Percentiles rank a stretch among this genome's conserved stretches.
Conservation (phyloP, 2,329 filamentous ascomycete species). For the Pseudogymnoascus sp. region DNA sequence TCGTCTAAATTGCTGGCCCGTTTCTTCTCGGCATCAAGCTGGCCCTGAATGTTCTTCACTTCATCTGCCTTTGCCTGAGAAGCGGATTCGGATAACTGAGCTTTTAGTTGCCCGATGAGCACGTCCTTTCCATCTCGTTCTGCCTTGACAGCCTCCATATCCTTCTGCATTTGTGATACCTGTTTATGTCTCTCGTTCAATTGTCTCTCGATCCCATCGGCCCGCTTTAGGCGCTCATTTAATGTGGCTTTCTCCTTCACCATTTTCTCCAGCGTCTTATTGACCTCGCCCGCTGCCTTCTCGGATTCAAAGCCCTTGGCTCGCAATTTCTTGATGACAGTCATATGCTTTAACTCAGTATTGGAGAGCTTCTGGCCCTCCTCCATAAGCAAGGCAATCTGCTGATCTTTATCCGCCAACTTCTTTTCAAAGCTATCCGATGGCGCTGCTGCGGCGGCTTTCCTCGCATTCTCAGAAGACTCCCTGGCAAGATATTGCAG, state of each 20-base stretch:
- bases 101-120: constrained; percentile 58
- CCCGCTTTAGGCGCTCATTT: constrained; percentile 40
- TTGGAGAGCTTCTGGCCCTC: constrained; percentile 85
- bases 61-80: constrained; percentile 60
- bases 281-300: constrained; percentile 52
- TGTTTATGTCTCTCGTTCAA: constrained; percentile 45
- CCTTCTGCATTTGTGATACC: constrained; percentile 43
- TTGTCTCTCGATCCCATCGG: constrained; percentile 47
- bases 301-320: constrained; percentile 57
- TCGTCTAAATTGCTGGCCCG: constrained; percentile 47
- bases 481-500: constrained; percentile 79
- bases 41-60: constrained; percentile 56
- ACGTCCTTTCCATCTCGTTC: constrained; percentile 56
- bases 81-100: constrained; percentile 59
- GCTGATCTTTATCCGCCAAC: constrained; percentile 80
- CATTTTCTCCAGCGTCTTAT: constrained; percentile 50
- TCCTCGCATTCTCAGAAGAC: constrained; percentile 65
- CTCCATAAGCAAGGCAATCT: constrained; percentile 81
- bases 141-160: constrained; percentile 51
- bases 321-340: constrained; percentile 73
- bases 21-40: constrained; percentile 57
- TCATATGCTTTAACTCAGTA: constrained; percentile 75
- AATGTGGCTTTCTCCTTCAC: constrained; percentile 40
- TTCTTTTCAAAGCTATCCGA: constrained; percentile 65
- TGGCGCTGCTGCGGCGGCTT: constrained; percentile 52